Evolutionary conservation across 2,329 filamentous ascomycete species (phyloP).

Genomic region (Catunica adiposa): DNA sequence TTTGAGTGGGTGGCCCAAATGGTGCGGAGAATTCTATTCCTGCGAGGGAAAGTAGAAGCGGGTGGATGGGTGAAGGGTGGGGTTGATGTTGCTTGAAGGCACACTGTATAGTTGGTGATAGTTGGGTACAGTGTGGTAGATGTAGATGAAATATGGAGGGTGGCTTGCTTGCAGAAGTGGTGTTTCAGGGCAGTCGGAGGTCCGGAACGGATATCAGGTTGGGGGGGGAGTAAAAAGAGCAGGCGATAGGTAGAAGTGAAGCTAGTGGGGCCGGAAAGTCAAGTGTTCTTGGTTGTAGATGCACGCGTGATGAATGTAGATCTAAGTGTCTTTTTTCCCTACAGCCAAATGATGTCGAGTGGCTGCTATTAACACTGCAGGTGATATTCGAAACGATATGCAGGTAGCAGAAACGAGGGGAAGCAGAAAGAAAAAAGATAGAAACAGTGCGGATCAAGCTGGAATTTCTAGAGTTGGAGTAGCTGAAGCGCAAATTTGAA

Average conservation of each 20-base stretch:
- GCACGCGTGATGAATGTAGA: background rate
- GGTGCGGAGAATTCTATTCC: no score
- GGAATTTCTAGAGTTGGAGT: no score
- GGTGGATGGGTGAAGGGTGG: background rate
- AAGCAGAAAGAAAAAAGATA: background rate
- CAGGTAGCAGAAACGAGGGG: background rate
- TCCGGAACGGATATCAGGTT: background rate
- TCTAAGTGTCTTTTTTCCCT: background rate
- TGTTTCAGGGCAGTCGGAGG: background rate
- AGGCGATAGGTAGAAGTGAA: no score
- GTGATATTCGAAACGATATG: background rate
- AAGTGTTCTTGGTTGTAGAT: background rate
- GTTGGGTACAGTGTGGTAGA: background rate
- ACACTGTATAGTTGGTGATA: background rate
- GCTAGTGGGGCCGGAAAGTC: no score
- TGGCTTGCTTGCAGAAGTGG: background rate
- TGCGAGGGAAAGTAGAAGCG: no score
- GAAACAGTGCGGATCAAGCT: background rate
- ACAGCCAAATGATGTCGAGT: background rate
- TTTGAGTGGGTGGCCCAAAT: no score
- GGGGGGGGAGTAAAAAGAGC: background rate
- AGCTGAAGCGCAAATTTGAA: background rate
- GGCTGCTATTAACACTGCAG: background rate
- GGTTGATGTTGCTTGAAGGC: background rate
- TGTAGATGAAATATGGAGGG: background rate